Evolutionary conservation across 2,329 filamentous ascomycete genomes (phyloP), one percentile per base, ranked within the genome.

Genomic region (Stagonosporopsis rhizophila): DNA sequence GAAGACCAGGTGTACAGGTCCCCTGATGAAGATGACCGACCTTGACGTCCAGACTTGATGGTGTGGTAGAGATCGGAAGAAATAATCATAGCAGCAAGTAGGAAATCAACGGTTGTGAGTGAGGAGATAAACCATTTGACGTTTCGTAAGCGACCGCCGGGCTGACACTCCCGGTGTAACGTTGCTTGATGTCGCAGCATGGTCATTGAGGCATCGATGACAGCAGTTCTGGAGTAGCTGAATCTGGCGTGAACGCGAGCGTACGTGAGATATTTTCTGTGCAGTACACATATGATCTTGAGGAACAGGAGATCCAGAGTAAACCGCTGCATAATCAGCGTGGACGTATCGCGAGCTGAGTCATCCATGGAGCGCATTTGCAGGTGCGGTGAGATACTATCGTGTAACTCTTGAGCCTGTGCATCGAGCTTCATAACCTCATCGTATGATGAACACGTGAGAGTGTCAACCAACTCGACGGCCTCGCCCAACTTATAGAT

Each of bases 261-360:
- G 56, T 88, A 85, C n/a, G 85, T 82, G 55, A 96, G 83, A 73
- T 95, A 97, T 61, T 92, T 92, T 46, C 92, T 85, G 75, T 99
- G 95, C 35, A 99, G 83, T 20, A 96, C 85, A 67, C 92, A 96
- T 67, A 96, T 84, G 17, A 92, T 90, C 77, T 96, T 96, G 61
- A 96, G 87, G 71, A 92, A 96, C 5, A 97, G 79, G 45, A 95
- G 88, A 59, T 95, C 91, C 28, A 97, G 80, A 53, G 89, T 90
- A 72, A 92, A 93, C 25, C 93, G 87, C 47, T 93, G 89, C 79
- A 96, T 89, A 55, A 97, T 85, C 28, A 88, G 68, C 20, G 82
- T 83, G 2, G 84, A 80, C 0, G 86, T 88, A 57, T 96, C 93
- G 42, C 87, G 82, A 4, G 86, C 88, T 38, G 84, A 86, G 52